Percentiles rank a stretch among this genome's conserved stretches.
phyloP scores from a whole-genome alignment of 441 rosid genomes.

The Hura crepitans region DNA sequence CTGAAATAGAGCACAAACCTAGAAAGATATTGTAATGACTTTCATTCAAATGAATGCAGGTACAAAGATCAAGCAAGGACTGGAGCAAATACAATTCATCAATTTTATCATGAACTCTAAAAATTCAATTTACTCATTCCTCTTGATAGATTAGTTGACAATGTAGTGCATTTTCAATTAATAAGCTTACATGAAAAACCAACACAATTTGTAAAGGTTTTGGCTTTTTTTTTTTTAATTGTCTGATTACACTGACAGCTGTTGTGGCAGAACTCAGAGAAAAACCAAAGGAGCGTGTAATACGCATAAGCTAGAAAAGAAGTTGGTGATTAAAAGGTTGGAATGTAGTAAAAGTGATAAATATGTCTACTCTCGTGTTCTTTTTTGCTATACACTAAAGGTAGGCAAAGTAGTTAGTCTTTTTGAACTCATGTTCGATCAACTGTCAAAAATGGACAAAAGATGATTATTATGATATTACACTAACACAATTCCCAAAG shows the following conservation, averaged over 20 bases:
- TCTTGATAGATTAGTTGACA: not conserved
- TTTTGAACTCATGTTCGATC: not conserved
- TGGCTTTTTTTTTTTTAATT: not conserved
- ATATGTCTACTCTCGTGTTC: not conserved
- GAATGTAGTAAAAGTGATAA: not conserved
- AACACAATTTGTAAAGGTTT: no score
- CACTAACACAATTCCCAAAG: not conserved
- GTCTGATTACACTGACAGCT: not conserved
- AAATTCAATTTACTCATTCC: not conserved
- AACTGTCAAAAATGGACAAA: not conserved
- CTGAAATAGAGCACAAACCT: not conserved
- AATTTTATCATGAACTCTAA: not conserved
- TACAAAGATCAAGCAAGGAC: not conserved
- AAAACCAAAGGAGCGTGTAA: not conserved
- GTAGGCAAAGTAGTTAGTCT: not conserved
- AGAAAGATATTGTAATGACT: not conserved
- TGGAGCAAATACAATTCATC: not conserved
- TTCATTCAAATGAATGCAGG: not conserved
- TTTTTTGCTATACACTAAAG: not conserved
- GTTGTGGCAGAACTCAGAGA: not conserved
- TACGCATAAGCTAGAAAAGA: not conserved
- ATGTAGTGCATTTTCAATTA: not conserved
- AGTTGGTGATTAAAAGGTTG: not conserved
- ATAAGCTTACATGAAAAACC: not conserved
- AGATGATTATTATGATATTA: not conserved